These are phyloP conservation scores for Trichoderma orchidacearum DNA, from an alignment of 495 filamentous ascomycete species.

Conservation along the genomic window DNA sequence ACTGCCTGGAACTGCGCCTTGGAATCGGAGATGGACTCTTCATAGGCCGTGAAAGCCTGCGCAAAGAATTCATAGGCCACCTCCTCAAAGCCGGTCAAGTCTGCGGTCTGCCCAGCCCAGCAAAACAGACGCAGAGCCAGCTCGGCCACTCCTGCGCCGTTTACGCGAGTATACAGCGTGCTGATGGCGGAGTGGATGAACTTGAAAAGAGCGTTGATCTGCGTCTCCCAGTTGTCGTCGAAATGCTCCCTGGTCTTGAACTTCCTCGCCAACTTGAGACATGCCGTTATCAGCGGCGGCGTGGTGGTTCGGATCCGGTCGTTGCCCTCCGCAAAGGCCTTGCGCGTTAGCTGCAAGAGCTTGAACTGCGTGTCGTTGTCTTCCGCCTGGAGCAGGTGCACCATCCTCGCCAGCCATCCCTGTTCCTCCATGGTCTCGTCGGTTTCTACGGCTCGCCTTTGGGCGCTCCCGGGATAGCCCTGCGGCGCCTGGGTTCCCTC, in stretches of 20 bases:
- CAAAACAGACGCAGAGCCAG: constrained; percentile 79
- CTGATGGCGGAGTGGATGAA: constrained; percentile 84
- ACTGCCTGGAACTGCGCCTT: constrained; percentile 96
- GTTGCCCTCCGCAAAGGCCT: constrained; percentile 82
- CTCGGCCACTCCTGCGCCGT: constrained; percentile 62
- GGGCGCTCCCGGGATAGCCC: constrained; percentile 69
- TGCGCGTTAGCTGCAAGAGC: constrained; percentile 78
- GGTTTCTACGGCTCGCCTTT: constrained; percentile 52
- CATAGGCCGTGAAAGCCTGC: constrained; percentile 95
- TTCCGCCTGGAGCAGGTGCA: constrained; percentile 71
- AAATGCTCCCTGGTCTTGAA: constrained; percentile 88
- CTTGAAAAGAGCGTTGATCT: constrained; percentile 80
- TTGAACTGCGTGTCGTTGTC: constrained; percentile 92
- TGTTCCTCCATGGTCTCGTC: constrained; percentile 97
- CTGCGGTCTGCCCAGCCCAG: constrained; percentile 82
- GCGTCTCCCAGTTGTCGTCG: constrained; percentile 87
- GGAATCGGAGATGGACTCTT: constrained; percentile 88
- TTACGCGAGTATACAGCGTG: constrained; percentile 78
- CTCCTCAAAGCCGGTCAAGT: constrained; percentile 86
- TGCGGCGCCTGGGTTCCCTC: constrained; percentile 77
- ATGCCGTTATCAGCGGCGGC: constrained; percentile 80
- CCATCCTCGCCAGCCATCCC: constrained; percentile 83
- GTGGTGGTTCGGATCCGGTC: constrained; percentile 93
- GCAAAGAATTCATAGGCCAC: constrained; percentile 97
- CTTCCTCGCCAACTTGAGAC: constrained; percentile 76